Evolutionary conservation across 495 filamentous ascomycete genomes (phyloP).

Genomic region (Penicillium turbatum): DNA sequence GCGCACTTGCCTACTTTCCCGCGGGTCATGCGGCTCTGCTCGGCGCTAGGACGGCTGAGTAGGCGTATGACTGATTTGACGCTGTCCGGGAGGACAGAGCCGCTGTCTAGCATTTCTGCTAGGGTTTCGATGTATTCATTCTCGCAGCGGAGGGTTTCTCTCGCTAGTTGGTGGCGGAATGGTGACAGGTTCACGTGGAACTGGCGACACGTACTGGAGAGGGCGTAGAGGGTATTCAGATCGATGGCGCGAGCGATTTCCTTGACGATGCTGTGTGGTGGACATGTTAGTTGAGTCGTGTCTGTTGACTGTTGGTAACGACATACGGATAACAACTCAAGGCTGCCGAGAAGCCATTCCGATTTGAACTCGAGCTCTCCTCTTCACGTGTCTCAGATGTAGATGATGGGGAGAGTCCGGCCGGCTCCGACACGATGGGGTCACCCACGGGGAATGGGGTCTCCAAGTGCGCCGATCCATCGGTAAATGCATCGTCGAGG

Average conservation of each 20-base stretch:
- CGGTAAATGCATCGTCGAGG: slow-evolving; percentile 35
- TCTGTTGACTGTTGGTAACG: slow-evolving; percentile 11
- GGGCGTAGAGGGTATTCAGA: slow-evolving; percentile 75
- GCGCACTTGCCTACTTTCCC: slow-evolving; percentile 74
- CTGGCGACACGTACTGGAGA: slow-evolving; percentile 76
- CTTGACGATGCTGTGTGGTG: slow-evolving; percentile 55
- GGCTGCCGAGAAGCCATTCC: slow-evolving; percentile 67
- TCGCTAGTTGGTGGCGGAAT: slow-evolving; percentile 65
- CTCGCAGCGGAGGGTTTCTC: slow-evolving; percentile 70
- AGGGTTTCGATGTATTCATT: slow-evolving; percentile 56
- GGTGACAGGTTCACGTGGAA: slow-evolving; percentile 70
- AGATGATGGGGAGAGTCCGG: slow-evolving; percentile 12
- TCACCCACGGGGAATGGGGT: slow-evolving; percentile 27
- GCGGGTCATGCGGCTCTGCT: slow-evolving; percentile 44
- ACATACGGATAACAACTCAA: slow-evolving; percentile 88
- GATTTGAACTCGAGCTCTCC: slow-evolving; percentile 49
- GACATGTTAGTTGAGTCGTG: slow-evolving; percentile 15
- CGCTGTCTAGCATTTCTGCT: slow-evolving; percentile 34
- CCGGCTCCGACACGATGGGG: slow-evolving; percentile 7
- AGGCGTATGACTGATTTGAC: slow-evolving; percentile 36
- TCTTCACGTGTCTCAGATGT: not conserved
- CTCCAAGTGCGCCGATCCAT: slow-evolving; percentile 14
- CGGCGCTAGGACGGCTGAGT: slow-evolving; percentile 29
- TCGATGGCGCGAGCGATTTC: slow-evolving; percentile 71
- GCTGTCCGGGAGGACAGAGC: slow-evolving; percentile 31